Percentiles rank a stretch among this genome's conserved stretches.
These are phyloP conservation scores for Cercospora sp. DNA, from an alignment of 2,329 filamentous ascomycete genomes.

Conservation along the genomic window DNA sequence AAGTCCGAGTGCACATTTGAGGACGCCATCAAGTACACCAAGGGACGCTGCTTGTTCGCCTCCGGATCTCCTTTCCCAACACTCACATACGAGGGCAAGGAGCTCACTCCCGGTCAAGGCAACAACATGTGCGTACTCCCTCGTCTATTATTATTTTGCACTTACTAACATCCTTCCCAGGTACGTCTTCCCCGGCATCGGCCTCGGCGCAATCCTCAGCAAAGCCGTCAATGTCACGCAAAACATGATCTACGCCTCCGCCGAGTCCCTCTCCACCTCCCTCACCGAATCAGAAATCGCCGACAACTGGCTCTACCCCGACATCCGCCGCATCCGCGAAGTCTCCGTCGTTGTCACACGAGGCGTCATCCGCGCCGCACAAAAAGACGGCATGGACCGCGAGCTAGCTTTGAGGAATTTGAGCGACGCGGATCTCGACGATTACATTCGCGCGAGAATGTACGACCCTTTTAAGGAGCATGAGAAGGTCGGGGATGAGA, in stretches of 20 bases:
- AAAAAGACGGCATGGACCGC: slow-evolving; percentile 66
- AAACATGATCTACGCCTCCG: slow-evolving; percentile 95
- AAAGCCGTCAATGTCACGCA: slow-evolving; percentile 86
- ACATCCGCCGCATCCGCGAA: slow-evolving; percentile 86
- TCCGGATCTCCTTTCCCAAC: slow-evolving; percentile 89
- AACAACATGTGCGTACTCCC: slow-evolving; percentile 62
- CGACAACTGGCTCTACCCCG: slow-evolving; percentile 81
- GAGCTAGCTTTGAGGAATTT: slow-evolving; percentile 63
- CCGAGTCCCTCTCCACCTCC: slow-evolving; percentile 73
- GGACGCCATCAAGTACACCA: slow-evolving; percentile 85
- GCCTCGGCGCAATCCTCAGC: slow-evolving; percentile 86
- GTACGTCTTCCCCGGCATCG: slow-evolving; percentile 96
- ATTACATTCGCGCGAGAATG: slow-evolving; percentile 60
- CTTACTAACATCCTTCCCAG: slow-evolving; percentile 8
- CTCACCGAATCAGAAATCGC: slow-evolving; percentile 79
- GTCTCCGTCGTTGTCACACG: slow-evolving; percentile 83
- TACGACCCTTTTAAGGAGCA: slow-evolving; percentile 53
- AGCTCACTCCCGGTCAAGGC: slow-evolving; percentile 59
- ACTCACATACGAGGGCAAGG: slow-evolving; percentile 51
- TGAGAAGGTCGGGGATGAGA: slow-evolving; percentile 40
- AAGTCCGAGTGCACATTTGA: slow-evolving; percentile 98
- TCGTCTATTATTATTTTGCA: too few relatives aligned
- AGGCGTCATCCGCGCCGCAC: slow-evolving; percentile 89
- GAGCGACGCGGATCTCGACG: slow-evolving; percentile 67
- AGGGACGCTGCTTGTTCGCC: slow-evolving; percentile 81